Evolutionary conservation across 208 protist genomes (phyloP).

Genomic region (Naegleria fowleri): DNA sequence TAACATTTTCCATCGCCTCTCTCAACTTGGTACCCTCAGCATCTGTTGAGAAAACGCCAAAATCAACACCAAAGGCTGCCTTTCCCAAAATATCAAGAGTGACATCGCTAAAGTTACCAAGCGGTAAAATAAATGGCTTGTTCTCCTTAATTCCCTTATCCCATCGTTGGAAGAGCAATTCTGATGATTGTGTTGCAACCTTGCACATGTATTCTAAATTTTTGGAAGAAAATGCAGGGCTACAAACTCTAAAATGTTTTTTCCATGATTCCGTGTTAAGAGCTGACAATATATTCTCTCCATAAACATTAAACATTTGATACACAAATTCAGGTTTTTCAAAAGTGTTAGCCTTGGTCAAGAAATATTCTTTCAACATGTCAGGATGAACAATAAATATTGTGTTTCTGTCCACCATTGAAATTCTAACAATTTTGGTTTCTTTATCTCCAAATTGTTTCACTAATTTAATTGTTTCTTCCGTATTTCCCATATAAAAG

Average conservation of each 20-base stretch:
- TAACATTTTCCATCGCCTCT: neutral
- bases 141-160: neutral
- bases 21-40: neutral
- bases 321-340: neutral
- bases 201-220: neutral
- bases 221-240: neutral
- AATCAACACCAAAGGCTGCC: neutral
- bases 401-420: neutral
- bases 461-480: neutral
- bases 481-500: neutral
- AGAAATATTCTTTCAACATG: neutral
- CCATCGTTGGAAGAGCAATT: neutral
- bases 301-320: neutral
- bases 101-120: neutral
- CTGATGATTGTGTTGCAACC: neutral
- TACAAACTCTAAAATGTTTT: neutral
- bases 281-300: neutral
- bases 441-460: neutral
- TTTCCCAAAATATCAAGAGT: slow-evolving; percentile 7
- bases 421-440: neutral
- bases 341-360: neutral
- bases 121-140: neutral
- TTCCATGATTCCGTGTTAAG: neutral
- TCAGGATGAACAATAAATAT: neutral
- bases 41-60: neutral